Conservation (phyloP, 495 filamentous ascomycete species). For the Aspergillus sclerotioniger region DNA sequence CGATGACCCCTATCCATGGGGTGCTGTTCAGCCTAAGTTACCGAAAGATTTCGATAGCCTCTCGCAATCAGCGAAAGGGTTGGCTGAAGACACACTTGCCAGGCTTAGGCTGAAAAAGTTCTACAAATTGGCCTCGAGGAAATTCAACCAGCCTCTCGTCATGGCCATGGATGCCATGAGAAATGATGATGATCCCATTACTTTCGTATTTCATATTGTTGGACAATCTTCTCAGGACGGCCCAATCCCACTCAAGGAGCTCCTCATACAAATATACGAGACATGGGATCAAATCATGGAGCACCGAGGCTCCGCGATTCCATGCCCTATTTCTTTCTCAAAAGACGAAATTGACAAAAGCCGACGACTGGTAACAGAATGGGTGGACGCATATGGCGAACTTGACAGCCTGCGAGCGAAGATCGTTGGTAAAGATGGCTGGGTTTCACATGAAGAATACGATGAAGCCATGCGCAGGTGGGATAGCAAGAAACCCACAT, state of each 20-base stretch:
- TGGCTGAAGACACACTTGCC: conserved; percentile 10
- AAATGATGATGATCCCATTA: conserved; percentile 19
- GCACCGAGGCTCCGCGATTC: conserved; percentile 7
- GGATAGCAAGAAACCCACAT: conserved; percentile 3
- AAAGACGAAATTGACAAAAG: conserved; percentile 15
- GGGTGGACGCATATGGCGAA: conserved; percentile 16
- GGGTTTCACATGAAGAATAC: conserved; percentile 24
- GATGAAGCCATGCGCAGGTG: conserved; percentile 16
- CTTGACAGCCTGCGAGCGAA: conserved; percentile 13
- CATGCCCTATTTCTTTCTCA: conserved; percentile 20
- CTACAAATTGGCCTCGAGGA: conserved; percentile 22
- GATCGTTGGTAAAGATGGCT: conserved; percentile 20
- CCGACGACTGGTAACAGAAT: conserved; percentile 13
- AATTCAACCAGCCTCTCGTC: conserved; percentile 20
- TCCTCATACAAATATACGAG: conserved; percentile 24
- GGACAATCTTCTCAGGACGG: conserved; percentile 18
- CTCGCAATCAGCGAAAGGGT: conserved; percentile 10
- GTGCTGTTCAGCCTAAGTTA: conserved; percentile 19
- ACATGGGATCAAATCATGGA: conserved; percentile 19
- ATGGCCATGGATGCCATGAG: conserved; percentile 20
- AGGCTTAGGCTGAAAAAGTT: conserved; percentile 20
- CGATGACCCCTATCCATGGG: conserved; percentile 20
- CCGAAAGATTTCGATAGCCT: conserved; percentile 18
- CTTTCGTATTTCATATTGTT: conserved; percentile 24
- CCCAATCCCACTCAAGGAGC: conserved; percentile 19